Evolutionary conservation across 1,284 basidiomycete species (phyloP).

Genomic region (Trichosporon coremiiforme): DNA sequence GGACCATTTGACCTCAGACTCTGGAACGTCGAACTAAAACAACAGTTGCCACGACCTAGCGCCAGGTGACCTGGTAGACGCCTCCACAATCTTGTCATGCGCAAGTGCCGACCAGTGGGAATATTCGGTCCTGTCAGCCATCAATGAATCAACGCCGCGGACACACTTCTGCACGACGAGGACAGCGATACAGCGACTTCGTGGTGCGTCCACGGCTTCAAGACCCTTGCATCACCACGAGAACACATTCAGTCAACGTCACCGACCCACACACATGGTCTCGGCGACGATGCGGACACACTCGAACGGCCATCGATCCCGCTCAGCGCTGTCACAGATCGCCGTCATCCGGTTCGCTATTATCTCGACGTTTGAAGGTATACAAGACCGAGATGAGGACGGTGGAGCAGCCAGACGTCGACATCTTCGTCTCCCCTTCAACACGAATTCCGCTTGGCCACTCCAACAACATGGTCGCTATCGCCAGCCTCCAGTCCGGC

Average conservation of each 20-base stretch:
- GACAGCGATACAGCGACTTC: too few relatives aligned
- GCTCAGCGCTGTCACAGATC: not conserved
- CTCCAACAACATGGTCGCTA: not conserved
- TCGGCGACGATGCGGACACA: not conserved
- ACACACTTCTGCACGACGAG: not conserved
- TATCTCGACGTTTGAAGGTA: not conserved
- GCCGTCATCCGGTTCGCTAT: not conserved
- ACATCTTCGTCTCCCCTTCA: not conserved
- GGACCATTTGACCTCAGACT: not conserved
- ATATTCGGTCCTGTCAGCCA: not conserved
- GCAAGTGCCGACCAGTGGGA: not conserved
- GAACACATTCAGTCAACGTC: not conserved
- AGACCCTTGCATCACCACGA: too few relatives aligned
- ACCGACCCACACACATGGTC: not conserved
- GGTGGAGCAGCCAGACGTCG: not conserved
- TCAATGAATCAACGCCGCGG: not conserved
- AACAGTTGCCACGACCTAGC: too few relatives aligned
- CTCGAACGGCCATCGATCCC: not conserved
- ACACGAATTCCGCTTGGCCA: not conserved
- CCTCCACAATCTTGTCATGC: not conserved
- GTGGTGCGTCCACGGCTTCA: too few relatives aligned
- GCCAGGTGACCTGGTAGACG: too few relatives aligned
- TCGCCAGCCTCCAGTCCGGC: not conserved
- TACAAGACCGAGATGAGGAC: not conserved
- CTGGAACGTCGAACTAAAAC: constrained; percentile 4